A percentile compares a stretch with the other conserved stretches of the same genome.
Conservation (phyloP, 1,139 yeast species). For the Taphrina deformans region DNA sequence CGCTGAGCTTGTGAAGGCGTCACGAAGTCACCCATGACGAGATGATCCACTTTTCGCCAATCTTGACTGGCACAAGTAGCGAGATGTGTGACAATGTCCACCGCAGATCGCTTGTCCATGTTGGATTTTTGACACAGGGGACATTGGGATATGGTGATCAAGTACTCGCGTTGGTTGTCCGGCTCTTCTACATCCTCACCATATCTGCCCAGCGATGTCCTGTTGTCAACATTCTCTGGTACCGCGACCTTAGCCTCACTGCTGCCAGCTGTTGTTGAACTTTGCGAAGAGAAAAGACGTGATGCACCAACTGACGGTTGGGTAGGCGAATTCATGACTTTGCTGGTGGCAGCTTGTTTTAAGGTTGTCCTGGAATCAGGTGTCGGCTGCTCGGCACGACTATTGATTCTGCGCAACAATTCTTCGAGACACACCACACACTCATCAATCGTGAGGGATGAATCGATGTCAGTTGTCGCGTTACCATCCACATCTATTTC, state of each 20-base stretch:
- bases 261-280: neutral
- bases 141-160: slow-evolving; percentile 65
- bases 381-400: neutral
- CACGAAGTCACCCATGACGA: slow-evolving; percentile 69
- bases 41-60: slow-evolving; percentile 67
- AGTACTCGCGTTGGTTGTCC: slow-evolving; percentile 45
- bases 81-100: slow-evolving; percentile 78
- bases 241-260: neutral
- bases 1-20: slow-evolving; percentile 80
- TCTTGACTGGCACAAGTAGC: slow-evolving; percentile 82
- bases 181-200: neutral
- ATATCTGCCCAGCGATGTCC: neutral
- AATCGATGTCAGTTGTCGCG: slow-evolving; percentile 47
- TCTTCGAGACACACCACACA: slow-evolving; percentile 58
- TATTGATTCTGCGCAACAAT: slow-evolving; percentile 41
- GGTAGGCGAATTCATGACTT: neutral
- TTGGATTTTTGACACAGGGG: slow-evolving; percentile 73
- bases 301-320: neutral
- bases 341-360: neutral
- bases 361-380: neutral
- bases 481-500: slow-evolving; percentile 19
- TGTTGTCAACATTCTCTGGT: neutral
- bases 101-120: slow-evolving; percentile 56
- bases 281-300: neutral
- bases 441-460: slow-evolving; percentile 58